A percentile compares a stretch with the other conserved stretches of the same genome.
Conservation (phyloP, 2,329 filamentous ascomycete species). For the Coleophoma crateriformis region DNA sequence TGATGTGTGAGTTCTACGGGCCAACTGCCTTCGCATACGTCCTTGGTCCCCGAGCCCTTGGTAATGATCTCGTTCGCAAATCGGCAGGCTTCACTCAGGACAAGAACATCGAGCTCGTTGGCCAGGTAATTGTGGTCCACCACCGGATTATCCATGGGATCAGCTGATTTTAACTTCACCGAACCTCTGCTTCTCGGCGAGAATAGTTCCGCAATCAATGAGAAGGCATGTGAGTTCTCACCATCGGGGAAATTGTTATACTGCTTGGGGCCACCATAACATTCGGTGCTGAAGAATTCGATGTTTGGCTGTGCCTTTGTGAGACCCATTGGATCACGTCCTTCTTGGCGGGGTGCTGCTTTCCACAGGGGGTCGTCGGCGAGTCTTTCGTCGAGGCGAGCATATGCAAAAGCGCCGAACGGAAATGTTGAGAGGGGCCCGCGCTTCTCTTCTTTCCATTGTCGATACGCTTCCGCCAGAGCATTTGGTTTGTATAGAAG, state of each 20-base stretch:
- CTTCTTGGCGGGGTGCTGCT: slow-evolving; percentile 37
- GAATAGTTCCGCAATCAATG: slow-evolving; percentile 53
- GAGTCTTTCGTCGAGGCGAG: slow-evolving; percentile 55
- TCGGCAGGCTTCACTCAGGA: slow-evolving; percentile 51
- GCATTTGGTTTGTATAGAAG: slow-evolving; percentile 50
- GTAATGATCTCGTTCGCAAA: slow-evolving; percentile 56
- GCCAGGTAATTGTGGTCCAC: slow-evolving; percentile 54
- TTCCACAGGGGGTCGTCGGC: slow-evolving; percentile 49
- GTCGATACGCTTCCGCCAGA: slow-evolving; percentile 41
- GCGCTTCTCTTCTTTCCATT: slow-evolving; percentile 52
- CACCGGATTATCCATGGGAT: slow-evolving; percentile 45
- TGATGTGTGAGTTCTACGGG: slow-evolving; percentile 46
- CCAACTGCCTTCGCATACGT: slow-evolving; percentile 56
- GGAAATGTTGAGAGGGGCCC: slow-evolving; percentile 56
- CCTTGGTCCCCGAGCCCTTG: slow-evolving; percentile 50
- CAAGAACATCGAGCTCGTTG: slow-evolving; percentile 51
- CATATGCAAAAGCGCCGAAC: slow-evolving; percentile 57
- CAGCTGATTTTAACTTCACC: slow-evolving; percentile 42
- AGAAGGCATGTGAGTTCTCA: slow-evolving; percentile 49
- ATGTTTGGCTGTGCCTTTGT: slow-evolving; percentile 50
- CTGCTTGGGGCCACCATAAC: slow-evolving; percentile 55
- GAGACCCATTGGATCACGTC: slow-evolving; percentile 59
- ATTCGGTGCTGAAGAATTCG: slow-evolving; percentile 58
- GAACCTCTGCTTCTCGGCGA: slow-evolving; percentile 49
- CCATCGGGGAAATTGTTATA: slow-evolving; percentile 44